Base-by-base conservation (phyloP, 495 filamentous ascomycete species). In the Umbilicaria muhlenbergii region DNA sequence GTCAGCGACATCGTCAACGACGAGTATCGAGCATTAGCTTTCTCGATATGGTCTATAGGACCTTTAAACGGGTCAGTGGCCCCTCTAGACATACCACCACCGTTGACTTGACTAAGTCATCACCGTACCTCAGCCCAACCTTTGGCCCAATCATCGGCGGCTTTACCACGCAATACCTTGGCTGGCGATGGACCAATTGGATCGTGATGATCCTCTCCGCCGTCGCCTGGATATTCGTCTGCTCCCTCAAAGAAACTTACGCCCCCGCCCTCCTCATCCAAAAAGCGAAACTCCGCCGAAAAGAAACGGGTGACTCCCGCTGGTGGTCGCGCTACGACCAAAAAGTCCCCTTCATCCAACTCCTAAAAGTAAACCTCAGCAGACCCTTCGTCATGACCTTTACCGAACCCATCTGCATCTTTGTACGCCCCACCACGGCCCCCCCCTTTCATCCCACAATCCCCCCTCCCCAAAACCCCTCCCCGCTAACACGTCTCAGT, bases 151-250 rank as follows among this genome's bases (percentile, higher is more conserved):
- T 86, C 1, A 75, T 88, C 42, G 85, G 82, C 21, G 85, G 85
- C 0, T 86, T 87, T 51, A 72, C 83, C 3, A 63, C 58, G 16
- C 58, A 68, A 16, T 78, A 81, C 51, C 68, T 87, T 18, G 84
- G 85, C 8, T 94, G 86, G 86, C 61, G 83, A 24, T 92, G 83
- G 83, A 79, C 75, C n/a, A 83, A 81, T 56, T 93, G 86, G 83
- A 60, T 93, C 14, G 74, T 81, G 7, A 57, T 92, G 41, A 86
- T 89, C 28, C 59, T 80, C 2, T 65, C 70, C 0, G 80, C 75
- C 2, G 64, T 72, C 0, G 72, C 73, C 1, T 65, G 73, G 19
- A 14, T 68, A 18, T 52, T 72, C 42, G 67, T 79, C 36, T 47
- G 62, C 13, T 57, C 73, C 34, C 62, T 83, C 42, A 71, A 71